Conservation (phyloP, 2,329 filamentous ascomycete genomes). For the Aquanectria penicillioides region DNA sequence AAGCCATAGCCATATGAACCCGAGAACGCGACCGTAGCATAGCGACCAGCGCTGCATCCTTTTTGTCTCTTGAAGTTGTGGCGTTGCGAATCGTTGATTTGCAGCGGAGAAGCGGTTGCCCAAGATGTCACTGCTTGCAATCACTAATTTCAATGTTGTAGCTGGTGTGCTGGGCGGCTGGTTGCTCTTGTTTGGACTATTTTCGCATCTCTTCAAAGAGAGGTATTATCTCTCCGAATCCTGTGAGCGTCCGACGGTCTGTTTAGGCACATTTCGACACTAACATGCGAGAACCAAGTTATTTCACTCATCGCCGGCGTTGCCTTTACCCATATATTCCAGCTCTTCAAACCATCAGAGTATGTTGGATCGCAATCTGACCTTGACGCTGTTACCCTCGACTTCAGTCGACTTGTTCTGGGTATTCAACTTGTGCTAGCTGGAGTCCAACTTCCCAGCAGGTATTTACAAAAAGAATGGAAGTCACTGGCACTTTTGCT, state of each 20-base stretch:
- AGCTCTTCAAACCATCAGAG: conserved; percentile 78
- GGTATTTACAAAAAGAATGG: conserved; percentile 84
- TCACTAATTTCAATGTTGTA: conserved; percentile 88
- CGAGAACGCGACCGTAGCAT: too few species aligned
- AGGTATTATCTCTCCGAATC: conserved; percentile 92
- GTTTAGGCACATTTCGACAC: neutral
- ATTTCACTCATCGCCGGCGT: conserved; percentile 86
- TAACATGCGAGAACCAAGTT: conserved; percentile 60
- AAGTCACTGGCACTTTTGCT: conserved; percentile 79
- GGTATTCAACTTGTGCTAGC: conserved; percentile 91
- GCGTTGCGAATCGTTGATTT: too few species aligned
- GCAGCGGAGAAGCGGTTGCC: too few species aligned
- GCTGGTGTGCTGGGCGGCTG: conserved; percentile 85
- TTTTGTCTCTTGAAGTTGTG: too few species aligned
- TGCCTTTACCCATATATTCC: conserved; percentile 78
- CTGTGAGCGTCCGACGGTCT: conserved; percentile 61
- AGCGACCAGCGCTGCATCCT: too few species aligned
- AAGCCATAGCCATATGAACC: too few species aligned
- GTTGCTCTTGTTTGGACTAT: conserved; percentile 86
- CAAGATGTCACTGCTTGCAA: too few species aligned
- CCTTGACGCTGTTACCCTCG: conserved; percentile 80
- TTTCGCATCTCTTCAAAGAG: conserved; percentile 91
- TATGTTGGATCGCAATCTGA: conserved; percentile 75
- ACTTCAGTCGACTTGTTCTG: conserved; percentile 87
- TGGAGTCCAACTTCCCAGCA: conserved; percentile 85